Evolutionary conservation across 371 early-diverging fungal genomes (phyloP).

Genomic region (Actinomortierella wolfii): DNA sequence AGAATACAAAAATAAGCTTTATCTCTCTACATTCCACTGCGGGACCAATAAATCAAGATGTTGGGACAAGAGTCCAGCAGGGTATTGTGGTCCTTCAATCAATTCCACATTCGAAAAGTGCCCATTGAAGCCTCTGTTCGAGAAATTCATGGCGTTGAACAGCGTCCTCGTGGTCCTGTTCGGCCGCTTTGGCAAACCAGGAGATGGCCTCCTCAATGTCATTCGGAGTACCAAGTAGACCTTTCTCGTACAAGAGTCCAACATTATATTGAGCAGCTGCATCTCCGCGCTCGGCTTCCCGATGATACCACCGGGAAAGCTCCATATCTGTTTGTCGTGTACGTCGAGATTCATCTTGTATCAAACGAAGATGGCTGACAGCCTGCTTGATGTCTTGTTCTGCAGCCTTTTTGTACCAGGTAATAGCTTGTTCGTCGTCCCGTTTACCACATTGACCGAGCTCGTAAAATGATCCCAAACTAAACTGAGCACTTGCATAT

Average conservation of each 20-base stretch:
- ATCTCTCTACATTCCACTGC: too few species aligned
- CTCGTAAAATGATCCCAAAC: slow-evolving; percentile 76
- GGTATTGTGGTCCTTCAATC: too few species aligned
- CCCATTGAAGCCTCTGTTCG: too few species aligned
- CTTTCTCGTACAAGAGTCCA: slow-evolving; percentile 81
- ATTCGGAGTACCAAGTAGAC: slow-evolving; percentile 65
- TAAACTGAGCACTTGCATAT: slow-evolving; percentile 81
- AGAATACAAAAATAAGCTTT: too few species aligned
- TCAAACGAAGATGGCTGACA: slow-evolving; percentile 47
- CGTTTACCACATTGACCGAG: slow-evolving; percentile 76
- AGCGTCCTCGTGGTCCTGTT: slow-evolving; percentile 63
- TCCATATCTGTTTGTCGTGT: too few species aligned
- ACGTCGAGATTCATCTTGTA: too few species aligned
- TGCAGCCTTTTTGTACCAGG: slow-evolving; percentile 82
- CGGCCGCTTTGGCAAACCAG: slow-evolving; percentile 81
- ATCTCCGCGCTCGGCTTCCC: slow-evolving; percentile 71
- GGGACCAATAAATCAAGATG: too few species aligned
- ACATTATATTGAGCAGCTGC: slow-evolving; percentile 79
- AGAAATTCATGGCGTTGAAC: too few species aligned
- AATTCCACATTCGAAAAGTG: too few species aligned
- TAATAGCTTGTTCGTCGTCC: slow-evolving; percentile 58
- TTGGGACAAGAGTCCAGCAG: too few species aligned
- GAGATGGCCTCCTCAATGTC: slow-evolving; percentile 58
- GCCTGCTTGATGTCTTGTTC: slow-evolving; percentile 75
- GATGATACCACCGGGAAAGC: slow-evolving; percentile 54